Base-by-base conservation (phyloP, 345 rosid species). In the Sisymbrium altissimum region DNA sequence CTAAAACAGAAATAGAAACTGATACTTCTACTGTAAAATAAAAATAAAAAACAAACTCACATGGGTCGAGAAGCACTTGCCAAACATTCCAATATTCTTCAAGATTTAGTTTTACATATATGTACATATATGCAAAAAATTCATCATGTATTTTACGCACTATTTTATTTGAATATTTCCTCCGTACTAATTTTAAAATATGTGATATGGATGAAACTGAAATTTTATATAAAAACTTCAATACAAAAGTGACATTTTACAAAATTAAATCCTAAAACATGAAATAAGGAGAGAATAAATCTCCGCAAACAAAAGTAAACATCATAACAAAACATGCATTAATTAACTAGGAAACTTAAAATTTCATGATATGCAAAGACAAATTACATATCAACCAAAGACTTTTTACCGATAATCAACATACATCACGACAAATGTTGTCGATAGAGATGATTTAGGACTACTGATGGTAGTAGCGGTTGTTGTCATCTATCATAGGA, bases 301-400 rank as follows among this genome's bases (percentile, higher is more conserved):
- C 14, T 38, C 39, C 7, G 5, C 65, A 23, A 36, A 48, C 14
- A 23, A 15, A 33, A 59, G n/a, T 10, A 50, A 2, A 23, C 33
- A 50, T 10, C n/a, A 49, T 19, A 49, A 19, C 21, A 49, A 49
- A 21, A 9, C 57, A 23, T 0, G 3, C 5, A 45, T 33, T 0
- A 23, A 14, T 35, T 44, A 70, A 58, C 38, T 21, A 49, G 10
- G 17, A 11, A 54, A 64, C 29, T 43, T 14, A 30, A 18, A 64
- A 13, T 18, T 52, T 17, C 44, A 54, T 54, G 48, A 43, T 17
- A 55, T 65, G 1, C 56, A 35, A 44, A 21, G 40, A 33, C 7
- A 64, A 44, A n/a, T n/a, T 23, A 64, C 71, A 73, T 64, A 43
- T 3, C 46, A 49, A 57, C 13, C 39, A 69, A 56, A 44, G 18